phyloP scores from a whole-genome alignment of 495 filamentous ascomycete species.

The Talaromyces adpressus region DNA sequence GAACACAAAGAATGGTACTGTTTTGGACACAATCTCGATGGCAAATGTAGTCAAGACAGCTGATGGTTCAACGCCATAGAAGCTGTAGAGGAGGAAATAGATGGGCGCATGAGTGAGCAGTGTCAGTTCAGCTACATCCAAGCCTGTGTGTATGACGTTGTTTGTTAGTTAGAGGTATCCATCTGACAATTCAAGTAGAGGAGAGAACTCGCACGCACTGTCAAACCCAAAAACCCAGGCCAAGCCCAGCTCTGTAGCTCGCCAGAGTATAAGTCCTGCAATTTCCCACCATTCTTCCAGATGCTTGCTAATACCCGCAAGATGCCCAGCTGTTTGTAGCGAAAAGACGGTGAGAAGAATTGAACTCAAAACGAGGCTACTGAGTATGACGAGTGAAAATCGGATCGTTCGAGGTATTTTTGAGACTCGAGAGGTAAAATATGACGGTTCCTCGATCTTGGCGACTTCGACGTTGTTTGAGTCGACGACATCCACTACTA shows the following conservation, averaged over 20 bases:
- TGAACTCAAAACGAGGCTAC: slow-evolving; percentile 55
- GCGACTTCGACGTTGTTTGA: not conserved
- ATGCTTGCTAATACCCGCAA: slow-evolving; percentile 54
- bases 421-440: not conserved
- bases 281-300: slow-evolving; percentile 55
- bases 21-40: slow-evolving; percentile 60
- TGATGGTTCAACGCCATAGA: slow-evolving; percentile 58
- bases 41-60: slow-evolving; percentile 49
- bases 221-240: slow-evolving; percentile 69
- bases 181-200: not conserved
- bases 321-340: slow-evolving; percentile 44
- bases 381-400: slow-evolving; percentile 55
- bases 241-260: slow-evolving; percentile 58
- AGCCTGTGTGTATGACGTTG: slow-evolving; percentile 31
- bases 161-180: not conserved
- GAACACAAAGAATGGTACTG: slow-evolving; percentile 63
- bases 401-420: slow-evolving; percentile 41
- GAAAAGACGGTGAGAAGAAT: slow-evolving; percentile 49
- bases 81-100: slow-evolving; percentile 61
- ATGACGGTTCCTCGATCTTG: not conserved
- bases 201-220: slow-evolving; percentile 30
- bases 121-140: slow-evolving; percentile 62
- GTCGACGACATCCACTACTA: not conserved
- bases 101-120: slow-evolving; percentile 65
- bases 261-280: slow-evolving; percentile 57